phyloP scores from a whole-genome alignment of 2,329 filamentous ascomycete species.

The Colletotrichum magnum region DNA sequence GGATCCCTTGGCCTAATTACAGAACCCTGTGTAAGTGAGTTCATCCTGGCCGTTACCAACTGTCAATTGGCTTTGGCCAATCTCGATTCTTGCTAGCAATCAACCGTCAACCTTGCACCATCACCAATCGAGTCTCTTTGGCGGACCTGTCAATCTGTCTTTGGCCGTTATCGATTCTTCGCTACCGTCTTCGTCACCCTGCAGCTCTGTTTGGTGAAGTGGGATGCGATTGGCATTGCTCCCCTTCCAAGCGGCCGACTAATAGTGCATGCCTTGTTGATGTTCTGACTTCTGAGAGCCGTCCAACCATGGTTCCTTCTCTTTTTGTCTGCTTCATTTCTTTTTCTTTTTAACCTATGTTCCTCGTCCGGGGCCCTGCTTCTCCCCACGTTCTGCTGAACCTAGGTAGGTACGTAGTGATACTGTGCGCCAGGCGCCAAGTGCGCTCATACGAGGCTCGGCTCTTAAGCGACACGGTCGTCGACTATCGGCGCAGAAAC shows the following conservation, averaged over 20 bases:
- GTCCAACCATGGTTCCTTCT: slow-evolving; percentile 22
- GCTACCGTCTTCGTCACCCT: slow-evolving; percentile 19
- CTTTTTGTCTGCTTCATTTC: neutral
- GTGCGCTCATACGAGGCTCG: slow-evolving; percentile 22
- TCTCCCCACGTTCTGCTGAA: slow-evolving; percentile 11
- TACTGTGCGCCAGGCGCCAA: slow-evolving; percentile 15
- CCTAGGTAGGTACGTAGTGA: neutral
- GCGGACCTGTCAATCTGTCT: slow-evolving; percentile 1
- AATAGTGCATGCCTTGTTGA: neutral
- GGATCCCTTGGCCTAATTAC: slow-evolving; percentile 36
- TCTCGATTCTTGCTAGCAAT: slow-evolving; percentile 30
- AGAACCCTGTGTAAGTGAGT: slow-evolving; percentile 30
- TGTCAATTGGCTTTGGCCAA: slow-evolving; percentile 27
- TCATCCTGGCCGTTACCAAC: slow-evolving; percentile 15
- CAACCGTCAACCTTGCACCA: slow-evolving; percentile 7
- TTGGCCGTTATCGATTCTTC: slow-evolving; percentile 6
- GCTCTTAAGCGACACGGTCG: slow-evolving; percentile 15
- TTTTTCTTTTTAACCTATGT: neutral
- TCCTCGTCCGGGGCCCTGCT: neutral
- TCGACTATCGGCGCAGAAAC: slow-evolving; percentile 4
- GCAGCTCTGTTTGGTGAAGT: slow-evolving; percentile 12
- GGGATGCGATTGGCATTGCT: neutral
- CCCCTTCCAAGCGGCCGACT: neutral
- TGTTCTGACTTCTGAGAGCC: neutral
- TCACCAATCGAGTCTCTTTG: slow-evolving; percentile 22